Percentiles rank a stretch among this genome's conserved stretches.
Conservation (phyloP, 164 flowering plant species). For the Umbilicus rupestris region DNA sequence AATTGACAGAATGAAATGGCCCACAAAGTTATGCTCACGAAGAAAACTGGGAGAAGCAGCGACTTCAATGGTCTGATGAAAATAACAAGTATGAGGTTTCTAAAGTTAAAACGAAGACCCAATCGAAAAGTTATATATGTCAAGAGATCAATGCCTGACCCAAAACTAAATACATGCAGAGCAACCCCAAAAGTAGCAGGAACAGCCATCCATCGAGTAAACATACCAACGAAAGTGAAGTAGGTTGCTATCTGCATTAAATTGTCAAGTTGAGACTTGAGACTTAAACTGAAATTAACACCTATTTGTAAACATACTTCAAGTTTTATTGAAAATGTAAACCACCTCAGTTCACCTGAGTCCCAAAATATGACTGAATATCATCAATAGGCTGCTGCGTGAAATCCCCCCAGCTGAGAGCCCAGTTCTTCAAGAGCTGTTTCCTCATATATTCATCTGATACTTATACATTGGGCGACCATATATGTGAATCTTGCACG, state of each 20-base stretch:
- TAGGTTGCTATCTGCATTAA: slow-evolving; percentile 62
- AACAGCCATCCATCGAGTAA: slow-evolving; percentile 72
- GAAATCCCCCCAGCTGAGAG: slow-evolving; percentile 63
- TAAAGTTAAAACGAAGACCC: background rate
- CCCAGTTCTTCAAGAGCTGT: slow-evolving; percentile 73
- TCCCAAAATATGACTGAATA: slow-evolving; percentile 69
- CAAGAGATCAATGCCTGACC: slow-evolving; percentile 28
- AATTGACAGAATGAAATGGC: slow-evolving; percentile 82
- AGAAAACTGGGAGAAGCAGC: slow-evolving; percentile 64
- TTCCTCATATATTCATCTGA: slow-evolving; percentile 76
- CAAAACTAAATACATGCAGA: slow-evolving; percentile 62
- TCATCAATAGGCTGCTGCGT: slow-evolving; percentile 89
- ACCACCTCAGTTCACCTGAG: slow-evolving; percentile 40
- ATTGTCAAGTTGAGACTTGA: background rate
- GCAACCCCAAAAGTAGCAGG: slow-evolving; percentile 69
- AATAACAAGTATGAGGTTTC: background rate
- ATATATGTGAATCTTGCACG: background rate
- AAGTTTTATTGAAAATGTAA: background rate
- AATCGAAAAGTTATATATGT: background rate
- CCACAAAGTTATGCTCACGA: slow-evolving; percentile 57
- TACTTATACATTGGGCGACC: background rate
- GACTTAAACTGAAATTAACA: background rate
- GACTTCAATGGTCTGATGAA: slow-evolving; percentile 51
- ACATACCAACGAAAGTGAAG: slow-evolving; percentile 92
- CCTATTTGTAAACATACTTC: background rate